Base-by-base conservation (phyloP, 768 basidiomycete genomes). In the Chalciporus chontae region DNA sequence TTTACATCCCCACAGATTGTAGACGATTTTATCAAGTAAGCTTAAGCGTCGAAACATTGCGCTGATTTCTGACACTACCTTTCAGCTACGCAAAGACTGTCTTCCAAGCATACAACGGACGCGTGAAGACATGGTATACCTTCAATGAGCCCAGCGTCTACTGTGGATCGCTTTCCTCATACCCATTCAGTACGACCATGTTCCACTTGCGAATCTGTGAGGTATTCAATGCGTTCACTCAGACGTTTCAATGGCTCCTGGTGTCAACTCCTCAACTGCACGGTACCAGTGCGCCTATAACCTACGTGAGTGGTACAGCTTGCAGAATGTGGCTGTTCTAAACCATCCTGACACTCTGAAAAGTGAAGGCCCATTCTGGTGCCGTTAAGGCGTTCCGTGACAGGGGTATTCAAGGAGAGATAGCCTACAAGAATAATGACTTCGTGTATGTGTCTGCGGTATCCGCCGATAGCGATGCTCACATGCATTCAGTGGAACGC, bases 351-450 rank as follows among this genome's bases (percentile, higher is more conserved):
- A 5, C 1, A 26, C 1, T 26, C 26, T 26, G 7, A 26, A 26
- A 1, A 26, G 26, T 78, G 27, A 74, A 70, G 52, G 76, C 77
- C 18, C 78, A 80, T 60, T 75, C 71, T 11, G 73, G 69, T 27
- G 77, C 78, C 15, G 77, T 79, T 21, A 75, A 77, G 66, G 74
- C 71, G 0, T 80, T 78, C 62, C 66, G 76, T 42, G 64, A 66
- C 40, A 69, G 79, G 71, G 70, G 70, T 17, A 77, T 76, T n/a
- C 48, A 69, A 41, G 77, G 78, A n/a, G 74, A 77, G 55, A 80
- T 81, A 24, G 67, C 76, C 0, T 75, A 77, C 62, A 81, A 81
- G 60, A 78, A 74, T 51, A 77, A 78, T 52, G 76, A 78, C 56
- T 77, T 71, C 45, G 70, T 76, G 76, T 76, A 55, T 18, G 68